These are phyloP conservation scores for Metschnikowia shivogae DNA, from an alignment of 805 yeast species.

Conservation along the genomic window DNA sequence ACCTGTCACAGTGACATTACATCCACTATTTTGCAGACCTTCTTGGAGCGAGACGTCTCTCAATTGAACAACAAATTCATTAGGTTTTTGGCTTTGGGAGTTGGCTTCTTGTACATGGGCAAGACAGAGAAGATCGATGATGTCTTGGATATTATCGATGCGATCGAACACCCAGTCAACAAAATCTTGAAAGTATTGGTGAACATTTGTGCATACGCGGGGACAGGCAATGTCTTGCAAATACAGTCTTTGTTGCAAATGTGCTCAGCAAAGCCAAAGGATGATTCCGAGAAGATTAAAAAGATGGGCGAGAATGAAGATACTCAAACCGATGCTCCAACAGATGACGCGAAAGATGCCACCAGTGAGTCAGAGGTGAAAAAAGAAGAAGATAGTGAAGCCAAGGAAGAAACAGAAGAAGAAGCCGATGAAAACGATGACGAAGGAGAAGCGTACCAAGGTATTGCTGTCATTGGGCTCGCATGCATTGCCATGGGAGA, in stretches of 20 bases:
- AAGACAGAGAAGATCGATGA: constrained; percentile 92
- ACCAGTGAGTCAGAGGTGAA: constrained; percentile 19
- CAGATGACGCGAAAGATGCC: constrained; percentile 28
- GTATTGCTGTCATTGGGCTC: constrained; percentile 90
- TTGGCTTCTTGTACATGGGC: constrained; percentile 89
- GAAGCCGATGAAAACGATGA: constrained; percentile 30
- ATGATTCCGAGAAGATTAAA: constrained; percentile 53
- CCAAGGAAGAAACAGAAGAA: constrained; percentile 18
- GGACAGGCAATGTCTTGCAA: constrained; percentile 95
- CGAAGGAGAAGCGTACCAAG: constrained; percentile 62
- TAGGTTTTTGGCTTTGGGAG: constrained; percentile 84
- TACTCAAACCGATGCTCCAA: constrained; percentile 26
- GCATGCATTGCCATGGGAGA: constrained; percentile 97
- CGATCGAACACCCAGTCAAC: constrained; percentile 92
- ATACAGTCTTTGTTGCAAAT: constrained; percentile 88
- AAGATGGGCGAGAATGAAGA: constrained; percentile 39
- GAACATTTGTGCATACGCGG: constrained; percentile 91
- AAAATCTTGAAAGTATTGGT: constrained; percentile 85
- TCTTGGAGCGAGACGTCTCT: constrained; percentile 74
- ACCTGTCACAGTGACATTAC: constrained; percentile 93
- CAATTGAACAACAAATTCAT: constrained; percentile 86
- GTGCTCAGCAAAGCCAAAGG: constrained; percentile 69
- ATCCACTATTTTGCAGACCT: constrained; percentile 83
- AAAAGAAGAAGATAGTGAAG: constrained; percentile 16
- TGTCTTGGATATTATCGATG: constrained; percentile 88